Evolutionary conservation across 805 yeast species (phyloP).

Genomic region (Myxozyma nipponensis): DNA sequence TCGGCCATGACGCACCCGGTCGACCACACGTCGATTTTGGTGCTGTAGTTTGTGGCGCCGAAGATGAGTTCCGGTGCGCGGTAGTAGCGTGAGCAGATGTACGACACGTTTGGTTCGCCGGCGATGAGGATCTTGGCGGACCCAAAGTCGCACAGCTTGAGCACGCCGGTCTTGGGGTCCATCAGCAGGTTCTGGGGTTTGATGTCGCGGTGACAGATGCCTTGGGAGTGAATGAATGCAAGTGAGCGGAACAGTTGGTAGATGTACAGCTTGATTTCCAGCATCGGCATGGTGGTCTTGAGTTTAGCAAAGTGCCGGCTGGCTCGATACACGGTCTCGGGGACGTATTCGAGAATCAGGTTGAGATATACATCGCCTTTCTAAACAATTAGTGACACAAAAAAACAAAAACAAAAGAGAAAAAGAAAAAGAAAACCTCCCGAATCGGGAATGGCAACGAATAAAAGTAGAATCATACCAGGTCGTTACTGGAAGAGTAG

Average conservation of each 20-base stretch:
- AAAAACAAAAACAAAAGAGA: not conserved
- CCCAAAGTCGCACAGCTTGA: constrained; percentile 95
- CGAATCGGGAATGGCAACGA: no score
- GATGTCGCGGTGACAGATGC: constrained; percentile 87
- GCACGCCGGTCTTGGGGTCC: constrained; percentile 76
- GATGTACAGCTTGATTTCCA: constrained; percentile 85
- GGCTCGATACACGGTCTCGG: constrained; percentile 93
- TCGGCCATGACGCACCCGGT: constrained; percentile 99
- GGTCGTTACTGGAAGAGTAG: constrained; percentile 50
- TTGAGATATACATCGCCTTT: constrained; percentile 83
- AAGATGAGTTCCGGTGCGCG: constrained; percentile 97
- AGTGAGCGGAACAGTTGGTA: constrained; percentile 73
- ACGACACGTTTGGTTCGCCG: constrained; percentile 89
- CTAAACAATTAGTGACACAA: constrained; percentile 38
- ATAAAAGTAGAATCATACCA: constrained; percentile 33
- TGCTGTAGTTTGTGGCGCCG: constrained; percentile 94
- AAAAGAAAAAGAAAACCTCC: not conserved
- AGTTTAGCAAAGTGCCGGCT: constrained; percentile 60
- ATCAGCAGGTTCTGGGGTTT: constrained; percentile 86
- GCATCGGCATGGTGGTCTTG: constrained; percentile 75
- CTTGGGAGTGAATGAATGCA: constrained; percentile 66
- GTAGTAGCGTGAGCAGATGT: constrained; percentile 93
- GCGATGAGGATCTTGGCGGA: constrained; percentile 89
- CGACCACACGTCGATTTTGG: constrained; percentile 96
- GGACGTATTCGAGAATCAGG: constrained; percentile 84